Conservation (phyloP, 2,329 filamentous ascomycete species). For the Paraphoma chrysanthemicola region DNA sequence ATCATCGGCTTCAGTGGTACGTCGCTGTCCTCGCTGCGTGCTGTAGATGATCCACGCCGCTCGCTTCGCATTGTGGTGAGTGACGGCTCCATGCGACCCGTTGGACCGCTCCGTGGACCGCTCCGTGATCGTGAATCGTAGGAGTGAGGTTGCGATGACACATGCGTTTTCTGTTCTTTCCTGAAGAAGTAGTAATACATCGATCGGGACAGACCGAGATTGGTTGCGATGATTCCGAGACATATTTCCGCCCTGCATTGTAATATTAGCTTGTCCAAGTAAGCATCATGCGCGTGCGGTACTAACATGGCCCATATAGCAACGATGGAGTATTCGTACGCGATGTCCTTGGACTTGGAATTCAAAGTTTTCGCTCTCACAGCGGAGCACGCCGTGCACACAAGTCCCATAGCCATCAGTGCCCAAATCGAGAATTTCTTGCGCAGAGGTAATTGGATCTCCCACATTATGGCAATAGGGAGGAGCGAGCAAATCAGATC, state of each 20-base stretch:
- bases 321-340: slow-evolving; percentile 7
- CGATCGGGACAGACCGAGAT: slow-evolving; percentile 1
- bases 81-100: neutral
- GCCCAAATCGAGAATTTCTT: slow-evolving; percentile 4
- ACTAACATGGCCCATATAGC: slow-evolving; percentile 4
- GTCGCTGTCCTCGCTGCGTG: neutral
- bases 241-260: neutral
- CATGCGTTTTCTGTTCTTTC: neutral
- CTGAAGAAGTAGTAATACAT: neutral
- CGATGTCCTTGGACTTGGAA: neutral
- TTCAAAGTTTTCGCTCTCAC: slow-evolving; percentile 2
- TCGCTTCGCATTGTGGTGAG: neutral
- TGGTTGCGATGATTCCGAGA: slow-evolving; percentile 7
- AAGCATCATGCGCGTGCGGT: no score
- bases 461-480: slow-evolving; percentile 4
- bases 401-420: slow-evolving; percentile 5
- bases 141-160: neutral
- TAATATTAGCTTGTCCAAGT: no score
- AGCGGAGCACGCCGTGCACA: slow-evolving; percentile 4
- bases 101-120: neutral
- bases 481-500: slow-evolving; percentile 1
- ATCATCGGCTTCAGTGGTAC: neutral
- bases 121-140: neutral
- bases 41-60: neutral
- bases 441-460: neutral